A percentile compares a stretch with the other conserved stretches of the same genome.
Evolutionary conservation across 345 rosid genomes (phyloP).

Genomic region (Hypericum perforatum): DNA sequence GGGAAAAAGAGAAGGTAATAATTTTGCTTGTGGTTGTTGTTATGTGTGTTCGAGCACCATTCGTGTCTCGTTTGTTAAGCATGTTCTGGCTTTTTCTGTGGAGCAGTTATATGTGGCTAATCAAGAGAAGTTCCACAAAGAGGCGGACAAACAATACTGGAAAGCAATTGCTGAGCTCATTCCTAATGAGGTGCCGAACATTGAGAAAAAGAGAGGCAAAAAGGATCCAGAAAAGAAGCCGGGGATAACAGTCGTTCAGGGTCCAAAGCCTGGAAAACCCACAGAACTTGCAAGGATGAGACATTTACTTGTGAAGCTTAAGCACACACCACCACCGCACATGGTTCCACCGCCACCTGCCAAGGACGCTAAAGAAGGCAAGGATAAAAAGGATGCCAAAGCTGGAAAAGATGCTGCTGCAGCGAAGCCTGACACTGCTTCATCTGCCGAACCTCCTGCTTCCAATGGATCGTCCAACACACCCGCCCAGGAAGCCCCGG

Average conservation of each 20-base stretch:
- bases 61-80: background rate
- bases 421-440: constrained; percentile 16
- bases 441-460: constrained; percentile 19
- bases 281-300: constrained; percentile 28
- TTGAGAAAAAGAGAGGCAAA: constrained; percentile 31
- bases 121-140: constrained; percentile 28
- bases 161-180: constrained; percentile 26
- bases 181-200: constrained; percentile 22
- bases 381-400: constrained; percentile 21
- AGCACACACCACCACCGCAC: constrained; percentile 30
- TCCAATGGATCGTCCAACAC: constrained; percentile 17
- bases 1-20: constrained; percentile 25
- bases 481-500: constrained; percentile 21
- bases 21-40: background rate
- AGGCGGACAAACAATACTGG: constrained; percentile 29
- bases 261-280: constrained; percentile 31
- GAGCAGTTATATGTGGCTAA: constrained; percentile 17
- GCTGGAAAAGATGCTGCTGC: constrained; percentile 17
- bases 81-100: background rate
- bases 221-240: constrained; percentile 28
- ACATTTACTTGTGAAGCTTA: constrained; percentile 23
- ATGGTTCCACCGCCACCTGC: constrained; percentile 30
- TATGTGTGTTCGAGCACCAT: background rate
- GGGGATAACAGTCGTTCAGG: constrained; percentile 20
- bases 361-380: constrained; percentile 21